phyloP scores from a whole-genome alignment of 768 basidiomycete genomes.

The Cyclocybe cylindracea region DNA sequence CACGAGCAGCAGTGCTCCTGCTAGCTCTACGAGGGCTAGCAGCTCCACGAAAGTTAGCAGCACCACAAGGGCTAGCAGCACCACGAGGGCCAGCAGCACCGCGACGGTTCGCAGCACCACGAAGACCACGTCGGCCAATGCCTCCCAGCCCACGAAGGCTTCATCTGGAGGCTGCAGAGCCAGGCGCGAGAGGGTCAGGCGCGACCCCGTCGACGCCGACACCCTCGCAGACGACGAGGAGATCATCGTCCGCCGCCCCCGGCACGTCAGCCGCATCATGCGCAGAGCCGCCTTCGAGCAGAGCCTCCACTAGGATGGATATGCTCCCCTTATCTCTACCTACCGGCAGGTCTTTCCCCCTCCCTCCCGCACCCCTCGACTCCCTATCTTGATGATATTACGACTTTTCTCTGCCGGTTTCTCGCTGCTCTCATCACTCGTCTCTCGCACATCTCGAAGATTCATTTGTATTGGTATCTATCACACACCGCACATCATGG shows the following conservation, averaged over 20 bases:
- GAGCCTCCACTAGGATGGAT: neutral
- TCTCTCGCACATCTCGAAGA: too few relatives aligned
- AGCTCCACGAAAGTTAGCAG: slow-evolving; percentile 4
- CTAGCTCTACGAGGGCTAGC: neutral
- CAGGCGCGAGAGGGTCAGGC: too few relatives aligned
- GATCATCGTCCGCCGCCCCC: slow-evolving; percentile 19
- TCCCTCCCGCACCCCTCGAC: too few relatives aligned
- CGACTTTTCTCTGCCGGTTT: too few relatives aligned
- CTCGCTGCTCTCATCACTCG: too few relatives aligned
- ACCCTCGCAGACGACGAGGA: slow-evolving; percentile 1
- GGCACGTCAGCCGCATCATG: slow-evolving; percentile 36
- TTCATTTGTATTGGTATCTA: slow-evolving; percentile 5
- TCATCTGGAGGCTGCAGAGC: too few relatives aligned
- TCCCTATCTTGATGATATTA: too few relatives aligned
- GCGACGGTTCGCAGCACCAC: neutral
- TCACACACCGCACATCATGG: neutral
- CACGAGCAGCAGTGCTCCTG: too few relatives aligned
- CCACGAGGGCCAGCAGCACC: slow-evolving; percentile 2
- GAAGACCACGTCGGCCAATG: slow-evolving; percentile 4
- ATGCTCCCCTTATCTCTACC: too few relatives aligned
- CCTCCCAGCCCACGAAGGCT: slow-evolving; percentile 20
- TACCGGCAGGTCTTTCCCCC: too few relatives aligned
- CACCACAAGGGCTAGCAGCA: slow-evolving; percentile 1
- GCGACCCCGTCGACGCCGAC: too few relatives aligned
- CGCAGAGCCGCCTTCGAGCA: slow-evolving; percentile 24